Base-by-base conservation (phyloP, 169 alveolate species). In the Eimeria acervulina region DNA sequence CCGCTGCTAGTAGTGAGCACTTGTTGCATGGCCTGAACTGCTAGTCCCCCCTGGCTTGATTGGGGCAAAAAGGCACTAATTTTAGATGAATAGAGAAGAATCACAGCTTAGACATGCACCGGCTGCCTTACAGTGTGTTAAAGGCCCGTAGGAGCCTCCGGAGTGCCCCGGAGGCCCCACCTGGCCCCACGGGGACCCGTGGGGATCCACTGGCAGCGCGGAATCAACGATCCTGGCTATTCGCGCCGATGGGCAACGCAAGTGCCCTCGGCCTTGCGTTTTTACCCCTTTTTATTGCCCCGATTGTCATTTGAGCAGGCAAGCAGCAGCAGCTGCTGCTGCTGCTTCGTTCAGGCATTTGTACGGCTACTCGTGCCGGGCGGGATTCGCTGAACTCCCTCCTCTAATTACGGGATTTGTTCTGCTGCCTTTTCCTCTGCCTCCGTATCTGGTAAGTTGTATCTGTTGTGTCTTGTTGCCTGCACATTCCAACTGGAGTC, bases 171-270 rank as follows among this genome's bases (percentile, higher is more conserved):
- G 51, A 7, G 47, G 81, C 81, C 81, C 81, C 47, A 70, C 31
- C 51, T 70, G 81, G 81, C 81, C 76, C 81, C 51, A 70, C 81
- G 51, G 51, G 28, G 81, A 33, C 81, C 81, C 81, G 28, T 70
- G 47, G 47, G 44, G 81, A 70, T 70, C 81, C 51, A 70, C 12
- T 70, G 81, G 81, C 78, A 47, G 8, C 47, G 47, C 2, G 51
- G 51, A 36, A 33, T 70, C 51, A 47, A 31, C 81, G 81, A 70
- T 70, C 47, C 81, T 47, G 51, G 51, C 47, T 70, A 47, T 17
- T 36, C 81, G 6, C 81, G 81, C 81, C 15, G 26, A 33, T 17
- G 47, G 31, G 47, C 81, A 31, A 2, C 7, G 47, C 47, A 70
- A 31, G 81, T 17, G 47, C 26, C 4, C 12, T 70, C n/a, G 51